Evolutionary conservation across 2,329 filamentous ascomycete genomes (phyloP), one percentile per base, ranked within the genome.

Genomic region (Penicillium sp.): DNA sequence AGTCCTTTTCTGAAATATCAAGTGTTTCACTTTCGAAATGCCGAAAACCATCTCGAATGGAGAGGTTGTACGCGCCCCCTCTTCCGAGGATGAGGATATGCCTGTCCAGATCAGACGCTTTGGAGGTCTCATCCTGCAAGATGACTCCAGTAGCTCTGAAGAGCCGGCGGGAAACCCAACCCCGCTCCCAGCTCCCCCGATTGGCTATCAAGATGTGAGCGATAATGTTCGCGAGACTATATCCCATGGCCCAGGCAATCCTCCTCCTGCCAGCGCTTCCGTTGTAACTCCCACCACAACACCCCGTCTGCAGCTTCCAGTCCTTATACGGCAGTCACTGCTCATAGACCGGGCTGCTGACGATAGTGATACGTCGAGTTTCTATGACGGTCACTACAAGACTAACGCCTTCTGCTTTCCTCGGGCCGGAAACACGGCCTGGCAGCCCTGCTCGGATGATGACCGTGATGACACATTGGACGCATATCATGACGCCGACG

Each of bases 351-450:
- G 42, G 33, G 28, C 22, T 11, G 35, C 22, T 11, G 35, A 53
- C 14, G 51, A 35, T 16, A 53, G 51, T 42, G 51, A 53, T n/a
- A 8, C 16, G n/a, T 53, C 51, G 22, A 28, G 25, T n/a, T 16
- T 53, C 10, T 53, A 53, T 22, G 51, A 53, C 51, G 51, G 51
- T 26, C 51, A 53, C 51, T 28, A 42, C 51, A 26, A 40, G 13
- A 28, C 37, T 28, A 16, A 40, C 25, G 51, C 51, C 19, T 42
- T 40, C 22, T n/a, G n/a, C 51, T 53, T 53, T 40, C 16, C 13
- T 28, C 22, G 51, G 22, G 38, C 25, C 14, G 13, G 16, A 3
- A 42, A 40, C 6, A n/a, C 16, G 16, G 13, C 51, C 11, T 8
- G 10, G 37, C 11, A 22, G 35, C n/a, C n/a, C 49, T 26, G 30